Evolutionary conservation across 1,284 basidiomycete species (phyloP), one percentile per base, ranked within the genome.

Genomic region (Salmacisia buchloeana): DNA sequence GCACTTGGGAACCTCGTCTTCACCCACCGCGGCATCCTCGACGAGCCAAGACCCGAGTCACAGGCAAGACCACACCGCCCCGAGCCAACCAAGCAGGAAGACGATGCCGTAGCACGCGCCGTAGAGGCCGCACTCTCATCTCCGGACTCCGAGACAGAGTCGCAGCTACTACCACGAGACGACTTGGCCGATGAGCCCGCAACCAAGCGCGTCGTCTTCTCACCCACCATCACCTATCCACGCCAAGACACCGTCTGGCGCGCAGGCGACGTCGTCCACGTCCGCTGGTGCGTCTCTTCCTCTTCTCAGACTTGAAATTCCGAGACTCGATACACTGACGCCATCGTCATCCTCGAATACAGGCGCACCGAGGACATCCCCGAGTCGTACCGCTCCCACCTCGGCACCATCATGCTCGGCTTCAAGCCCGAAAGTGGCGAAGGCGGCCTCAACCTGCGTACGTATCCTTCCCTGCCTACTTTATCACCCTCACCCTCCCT

Each of bases 141-240:
- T n/a, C n/a, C n/a, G n/a, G n/a, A n/a, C n/a, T n/a, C n/a, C n/a
- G n/a, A n/a, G n/a, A n/a, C n/a, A n/a, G n/a, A n/a, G n/a, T n/a
- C n/a, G n/a, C n/a, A n/a, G n/a, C n/a, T n/a, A n/a, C n/a, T n/a
- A n/a, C n/a, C n/a, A n/a, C n/a, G n/a, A 13, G 49, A 54, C 12
- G 29, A 54, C 13, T 6, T 31, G 5, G 56, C 35, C 3, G 35
- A 33, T 18, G n/a, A 36, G 39, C 3, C 23, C 25, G 57, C 63
- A 35, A 46, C 49, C n/a, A 52, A 46, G 35, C 64, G 69, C 29
- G 60, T 68, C n/a, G 71, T 73, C 23, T 72, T 63, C 59, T 49
- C 60, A 15, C 71, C 71, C 7, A 59, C 45, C 33, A 71, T 72
- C 59, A 64, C 63, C 29, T 62, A 63, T 29, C 71, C 69, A 5